These are phyloP conservation scores for Penicillium sp. DNA, from an alignment of 2,329 filamentous ascomycete genomes.

Conservation along the genomic window DNA sequence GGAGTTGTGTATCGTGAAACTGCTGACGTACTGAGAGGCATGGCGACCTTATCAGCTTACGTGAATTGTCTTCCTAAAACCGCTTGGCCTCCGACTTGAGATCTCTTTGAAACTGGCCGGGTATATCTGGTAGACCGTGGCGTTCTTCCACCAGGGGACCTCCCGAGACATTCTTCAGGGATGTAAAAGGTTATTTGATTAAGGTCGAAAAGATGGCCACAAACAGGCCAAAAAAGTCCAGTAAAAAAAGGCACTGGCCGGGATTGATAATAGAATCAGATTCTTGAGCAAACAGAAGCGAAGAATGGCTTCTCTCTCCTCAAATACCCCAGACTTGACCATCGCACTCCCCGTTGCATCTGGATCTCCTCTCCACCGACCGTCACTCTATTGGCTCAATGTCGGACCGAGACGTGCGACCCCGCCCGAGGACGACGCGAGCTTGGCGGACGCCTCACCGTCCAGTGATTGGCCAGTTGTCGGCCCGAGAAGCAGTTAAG, in stretches of 20 bases:
- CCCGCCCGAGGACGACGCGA: conserved; percentile 1
- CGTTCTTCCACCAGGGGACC: conserved; percentile 40
- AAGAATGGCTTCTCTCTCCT: neutral
- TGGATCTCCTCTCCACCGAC: neutral
- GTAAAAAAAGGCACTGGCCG: neutral
- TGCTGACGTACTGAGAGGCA: too few relatives aligned
- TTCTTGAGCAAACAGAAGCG: neutral
- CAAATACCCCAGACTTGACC: neutral
- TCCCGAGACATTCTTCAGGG: conserved; percentile 10
- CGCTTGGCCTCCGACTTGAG: too few relatives aligned
- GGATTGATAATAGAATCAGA: neutral
- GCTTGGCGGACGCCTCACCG: neutral
- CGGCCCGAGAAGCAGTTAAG: conserved; percentile 1
- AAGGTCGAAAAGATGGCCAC: neutral
- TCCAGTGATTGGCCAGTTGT: neutral
- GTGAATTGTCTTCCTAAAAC: too few relatives aligned
- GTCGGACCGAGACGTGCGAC: conserved; percentile 14
- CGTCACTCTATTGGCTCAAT: conserved; percentile 8
- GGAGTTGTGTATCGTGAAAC: too few relatives aligned
- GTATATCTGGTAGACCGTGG: conserved; percentile 37
- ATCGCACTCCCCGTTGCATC: conserved; percentile 5
- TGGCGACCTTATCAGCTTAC: too few relatives aligned
- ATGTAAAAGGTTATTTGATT: neutral
- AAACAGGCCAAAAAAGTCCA: neutral
- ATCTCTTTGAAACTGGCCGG: conserved; percentile 48